Evolutionary conservation across 2,329 filamentous ascomycete genomes (phyloP).

Genomic region (Sclerotinia spermophila): DNA sequence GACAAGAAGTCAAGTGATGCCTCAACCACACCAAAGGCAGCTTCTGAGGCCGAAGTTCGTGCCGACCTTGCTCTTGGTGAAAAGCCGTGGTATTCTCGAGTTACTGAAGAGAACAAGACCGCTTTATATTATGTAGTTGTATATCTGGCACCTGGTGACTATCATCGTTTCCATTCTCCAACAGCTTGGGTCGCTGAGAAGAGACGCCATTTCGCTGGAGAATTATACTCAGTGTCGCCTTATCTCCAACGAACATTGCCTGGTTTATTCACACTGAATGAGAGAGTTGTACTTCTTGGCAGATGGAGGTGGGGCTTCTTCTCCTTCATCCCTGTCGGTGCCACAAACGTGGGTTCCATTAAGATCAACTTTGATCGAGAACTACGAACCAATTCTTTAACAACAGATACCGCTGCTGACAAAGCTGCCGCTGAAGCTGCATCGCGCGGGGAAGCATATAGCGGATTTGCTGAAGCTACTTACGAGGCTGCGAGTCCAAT

Average conservation of each 20-base stretch:
- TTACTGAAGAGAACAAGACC: constrained; percentile 59
- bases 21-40: constrained; percentile 61
- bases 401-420: constrained; percentile 89
- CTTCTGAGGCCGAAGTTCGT: constrained; percentile 78
- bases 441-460: constrained; percentile 72
- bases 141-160: constrained; percentile 95
- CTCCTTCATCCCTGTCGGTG: constrained; percentile 89
- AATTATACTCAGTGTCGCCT: constrained; percentile 90
- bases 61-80: constrained; percentile 76
- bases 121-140: constrained; percentile 91
- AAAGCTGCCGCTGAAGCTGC: constrained; percentile 76
- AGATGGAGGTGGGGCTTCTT: constrained; percentile 98
- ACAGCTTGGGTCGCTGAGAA: constrained; percentile 92
- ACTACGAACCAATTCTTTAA: constrained; percentile 85
- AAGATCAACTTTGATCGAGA: constrained; percentile 96
- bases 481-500: constrained; percentile 75
- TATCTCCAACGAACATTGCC: constrained; percentile 91
- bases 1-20: constrained; percentile 61
- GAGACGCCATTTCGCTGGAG: constrained; percentile 94
- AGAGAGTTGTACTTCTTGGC: constrained; percentile 88
- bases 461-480: constrained; percentile 89
- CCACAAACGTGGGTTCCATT: constrained; percentile 96
- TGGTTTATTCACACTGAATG: constrained; percentile 93
- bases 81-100: constrained; percentile 66
- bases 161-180: constrained; percentile 96